Evolutionary conservation across 108 stramenopile species (phyloP), one percentile per base, ranked within the genome.

Genomic region (Pseudonitzschia delicatissima): DNA sequence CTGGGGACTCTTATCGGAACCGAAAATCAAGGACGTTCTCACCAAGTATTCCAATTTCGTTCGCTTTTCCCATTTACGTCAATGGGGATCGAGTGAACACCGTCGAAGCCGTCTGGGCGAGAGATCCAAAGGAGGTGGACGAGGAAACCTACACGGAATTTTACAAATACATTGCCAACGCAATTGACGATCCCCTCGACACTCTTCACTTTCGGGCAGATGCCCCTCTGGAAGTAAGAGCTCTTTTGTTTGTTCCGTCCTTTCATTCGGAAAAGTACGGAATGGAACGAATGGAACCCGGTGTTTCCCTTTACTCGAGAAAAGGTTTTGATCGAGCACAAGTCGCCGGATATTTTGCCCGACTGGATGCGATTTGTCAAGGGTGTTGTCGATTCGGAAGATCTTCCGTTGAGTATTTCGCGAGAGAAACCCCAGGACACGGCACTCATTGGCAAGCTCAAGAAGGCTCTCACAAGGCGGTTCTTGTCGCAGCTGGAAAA

Each of bases 251-350:
- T 85, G 82, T 98, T 52, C 97, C 98, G 11, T 79, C 77, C 59
- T 96, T 96, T 70, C 97, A 98, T 77, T 82, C 89, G 36, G 99
- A 98, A 77, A 98, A 98, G 87, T 96, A 96, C 68, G 98, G 99
- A 4, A 96, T 98, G 96, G 96, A 92, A 40, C 86, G 98, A n/a
- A 96, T 97, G 94, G 92, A 96, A 64, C 94, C 96, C 8, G 97
- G 97, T 28, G 95, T 99, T 20, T 86, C 83, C 29, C 76, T 99
- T 27, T 99, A 98, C 75, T 88, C 80, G 27, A 87, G 96, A 18
- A 96, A n/a, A 95, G 79, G 91, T 99, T 6, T 74, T 99, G 48
- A 98, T 99, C 72, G 99, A 99, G 81, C 52, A 81, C 42, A 96
- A 96, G 71, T 77, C 81, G 34, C 78, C 85, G 5, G 87, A 94